Base-by-base conservation (phyloP, 148 eudicot genomes). In the Silene uniflora region DNA sequence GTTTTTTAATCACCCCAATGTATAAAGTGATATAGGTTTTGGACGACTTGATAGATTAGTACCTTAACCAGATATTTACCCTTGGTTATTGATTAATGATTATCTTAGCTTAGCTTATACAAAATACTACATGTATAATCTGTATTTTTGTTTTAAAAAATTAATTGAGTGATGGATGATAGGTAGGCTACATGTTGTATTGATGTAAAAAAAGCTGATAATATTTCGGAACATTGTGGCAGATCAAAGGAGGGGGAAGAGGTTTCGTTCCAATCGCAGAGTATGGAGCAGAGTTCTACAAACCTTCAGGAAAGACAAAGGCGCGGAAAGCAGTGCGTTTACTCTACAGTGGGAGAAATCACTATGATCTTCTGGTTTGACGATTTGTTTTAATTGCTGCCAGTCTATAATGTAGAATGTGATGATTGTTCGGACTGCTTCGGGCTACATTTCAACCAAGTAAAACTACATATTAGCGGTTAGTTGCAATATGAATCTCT, bases 231-330 rank as follows among this genome's bases (percentile, higher is more conserved):
- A 49, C 24, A 29, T 5, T 21, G 42, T 77, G 85, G 86, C 88
- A 92, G 97, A 90, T 86, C 59, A 60, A 80, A 22, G 88, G 87
- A 39, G 87, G 85, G 21, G 90, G 91, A 24, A 74, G 85, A 3
- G 96, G 91, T 44, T 92, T 89, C 77, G 88, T 92, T 78, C 96
- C 91, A 5, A 92, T 92, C 29, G 88, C 88, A 65, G 96, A 90
- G 73, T 92, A 92, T 78, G 98, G 96, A 69, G 76, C 81, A 9
- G 89, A 85, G 78, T 90, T 82, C 78, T 46, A 81, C 10, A 89
- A 92, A 78, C 85, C 84, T 71, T 84, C 81, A 19, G 78, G 79
- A 62, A 86, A 90, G 74, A 82, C 70, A 63, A 88, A 83, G 70
- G 77, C 87, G 54, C 86, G 83, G 67, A 76, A 87, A 67, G 88